A percentile compares a stretch with the other conserved stretches of the same genome.
These are phyloP conservation scores for Fusarium sp. DNA, from an alignment of 2,329 filamentous ascomycete species.

Conservation along the genomic window DNA sequence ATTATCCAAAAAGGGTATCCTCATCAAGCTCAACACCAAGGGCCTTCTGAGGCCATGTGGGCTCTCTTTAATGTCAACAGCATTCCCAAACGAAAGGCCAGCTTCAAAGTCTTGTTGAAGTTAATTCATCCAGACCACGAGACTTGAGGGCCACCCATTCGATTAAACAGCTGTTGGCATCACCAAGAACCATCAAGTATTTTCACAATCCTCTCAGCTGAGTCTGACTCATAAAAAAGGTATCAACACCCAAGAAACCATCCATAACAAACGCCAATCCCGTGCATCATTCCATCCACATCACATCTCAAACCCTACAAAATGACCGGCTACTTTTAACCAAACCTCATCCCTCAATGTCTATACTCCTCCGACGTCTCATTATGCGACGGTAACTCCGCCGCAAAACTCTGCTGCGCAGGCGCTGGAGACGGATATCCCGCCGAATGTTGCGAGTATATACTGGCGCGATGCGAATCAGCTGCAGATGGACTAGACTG, in stretches of 20 bases:
- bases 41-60: too few species aligned
- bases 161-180: too few species aligned
- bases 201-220: too few species aligned
- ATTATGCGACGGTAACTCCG: conserved; percentile 60
- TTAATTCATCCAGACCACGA: too few species aligned
- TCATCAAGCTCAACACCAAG: background rate
- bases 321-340: conserved; percentile 10
- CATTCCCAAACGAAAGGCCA: too few species aligned
- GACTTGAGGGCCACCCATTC: too few species aligned
- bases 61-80: background rate
- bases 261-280: conserved; percentile 25
- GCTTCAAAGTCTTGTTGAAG: too few species aligned
- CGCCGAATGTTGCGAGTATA: conserved; percentile 41
- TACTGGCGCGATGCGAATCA: conserved; percentile 45
- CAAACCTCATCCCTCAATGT: conserved; percentile 4
- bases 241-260: conserved; percentile 12
- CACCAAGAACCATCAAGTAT: background rate
- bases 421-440: conserved; percentile 55
- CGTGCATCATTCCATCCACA: background rate
- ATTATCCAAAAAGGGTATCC: background rate
- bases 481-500: conserved; percentile 44
- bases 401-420: conserved; percentile 57
- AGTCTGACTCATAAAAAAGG: conserved; percentile 16
- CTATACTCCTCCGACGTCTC: conserved; percentile 62
- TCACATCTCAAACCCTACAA: background rate